Percentiles rank a stretch among this genome's conserved stretches.
Evolutionary conservation across 768 basidiomycete species (phyloP).

Genomic region (Botryobasidium botryosum): DNA sequence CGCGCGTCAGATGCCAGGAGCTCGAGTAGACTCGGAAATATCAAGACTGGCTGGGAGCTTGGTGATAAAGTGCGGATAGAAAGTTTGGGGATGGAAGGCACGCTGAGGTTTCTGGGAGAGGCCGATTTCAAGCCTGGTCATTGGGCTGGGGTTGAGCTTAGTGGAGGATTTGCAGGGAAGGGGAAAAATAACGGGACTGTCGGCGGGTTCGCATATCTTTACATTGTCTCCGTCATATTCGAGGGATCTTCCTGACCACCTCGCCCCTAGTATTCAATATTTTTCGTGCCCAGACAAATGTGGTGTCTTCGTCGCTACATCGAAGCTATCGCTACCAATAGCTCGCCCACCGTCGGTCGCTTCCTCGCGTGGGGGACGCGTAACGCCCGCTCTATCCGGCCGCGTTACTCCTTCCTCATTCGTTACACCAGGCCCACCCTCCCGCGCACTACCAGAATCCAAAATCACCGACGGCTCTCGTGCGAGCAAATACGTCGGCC

Average conservation of each 20-base stretch:
- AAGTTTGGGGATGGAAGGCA: conserved; percentile 77
- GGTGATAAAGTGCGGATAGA: conserved; percentile 80
- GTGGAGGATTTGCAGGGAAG: conserved; percentile 69
- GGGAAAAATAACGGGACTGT: conserved; percentile 94
- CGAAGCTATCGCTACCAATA: conserved; percentile 68
- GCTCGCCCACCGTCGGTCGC: conserved; percentile 68
- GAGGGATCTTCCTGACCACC: not conserved
- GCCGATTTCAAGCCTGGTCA: conserved; percentile 79
- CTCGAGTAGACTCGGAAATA: conserved; percentile 27
- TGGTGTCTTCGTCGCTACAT: conserved; percentile 76
- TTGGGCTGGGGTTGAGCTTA: conserved; percentile 89
- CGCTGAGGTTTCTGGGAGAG: conserved; percentile 59
- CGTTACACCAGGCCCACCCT: conserved; percentile 10
- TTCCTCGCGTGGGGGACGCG: conserved; percentile 40
- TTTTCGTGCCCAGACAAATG: conserved; percentile 72
- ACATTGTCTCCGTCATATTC: not conserved
- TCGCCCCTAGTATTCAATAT: conserved; percentile 39
- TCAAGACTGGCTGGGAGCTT: conserved; percentile 24
- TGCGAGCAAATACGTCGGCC: conserved; percentile 65
- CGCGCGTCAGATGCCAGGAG: conserved; percentile 43
- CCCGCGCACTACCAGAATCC: no score
- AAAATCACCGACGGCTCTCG: conserved; percentile 67
- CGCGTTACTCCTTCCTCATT: conserved; percentile 6
- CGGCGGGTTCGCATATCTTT: conserved; percentile 45
- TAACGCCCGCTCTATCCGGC: conserved; percentile 25